Evolutionary conservation across 1,284 basidiomycete species (phyloP), one percentile per base, ranked within the genome.

Genomic region (Melampsora abietis-canadensis): DNA sequence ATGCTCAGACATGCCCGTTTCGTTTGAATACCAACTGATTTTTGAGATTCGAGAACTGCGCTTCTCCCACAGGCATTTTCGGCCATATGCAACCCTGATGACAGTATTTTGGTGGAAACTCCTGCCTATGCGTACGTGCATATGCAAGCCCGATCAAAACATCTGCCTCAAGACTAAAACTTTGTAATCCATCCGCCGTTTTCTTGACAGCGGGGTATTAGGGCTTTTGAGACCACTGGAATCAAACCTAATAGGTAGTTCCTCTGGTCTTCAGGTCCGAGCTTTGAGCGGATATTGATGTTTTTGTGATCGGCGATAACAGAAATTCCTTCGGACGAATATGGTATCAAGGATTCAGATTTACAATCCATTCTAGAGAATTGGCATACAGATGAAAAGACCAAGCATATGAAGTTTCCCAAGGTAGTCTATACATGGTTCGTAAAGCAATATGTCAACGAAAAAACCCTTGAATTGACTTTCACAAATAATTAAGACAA

Each of bases 241-340:
- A 19, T 47, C 61, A 5, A 65, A 48, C 57, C 34, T 70, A 37
- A 76, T 76, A 24, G 74, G 66, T 64, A 37, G 27, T 46, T 60
- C 12, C 63, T 46, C 37, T 47, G 30, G 34, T 7, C 14, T 59
- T 7, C 31, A 44, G 12, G n/a, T 61, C 27, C 34, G 27, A 31
- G 24, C 27, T 12, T 77, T 81, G 30, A 69, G 14, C 21, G 4
- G 4, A 21, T 27, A 21, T 27, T 54, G 21, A 54, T 54, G 14
- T 21, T 12, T 81, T 47, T 80, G 80, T 3, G 76, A 77, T 31
- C 14, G 40, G 40, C 3, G 40, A 70, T 81, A 27, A n/a, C 80
- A 90, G 92, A 94, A 85, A 86, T 96, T 17, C 86, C 87, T 21
- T 90, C 90, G 15, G 94, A 97, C 79, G 85, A 86, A 5, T 78